A percentile compares a stretch with the other conserved stretches of the same genome.
Conservation (phyloP, 2,329 filamentous ascomycete genomes). For the Cladosporium sp. region DNA sequence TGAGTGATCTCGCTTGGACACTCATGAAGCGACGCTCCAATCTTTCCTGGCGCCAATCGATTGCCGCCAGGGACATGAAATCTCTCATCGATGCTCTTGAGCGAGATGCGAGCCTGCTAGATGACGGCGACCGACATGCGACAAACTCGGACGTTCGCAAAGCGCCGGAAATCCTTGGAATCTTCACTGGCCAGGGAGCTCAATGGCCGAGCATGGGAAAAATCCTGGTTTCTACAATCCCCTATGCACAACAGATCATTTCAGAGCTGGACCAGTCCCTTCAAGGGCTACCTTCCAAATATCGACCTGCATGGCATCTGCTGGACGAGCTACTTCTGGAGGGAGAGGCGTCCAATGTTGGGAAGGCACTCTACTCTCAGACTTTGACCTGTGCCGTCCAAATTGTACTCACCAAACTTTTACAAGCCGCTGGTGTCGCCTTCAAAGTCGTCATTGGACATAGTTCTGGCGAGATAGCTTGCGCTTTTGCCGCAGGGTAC, state of each 20-base stretch:
- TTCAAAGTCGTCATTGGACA: slow-evolving; percentile 33
- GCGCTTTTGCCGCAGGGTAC: slow-evolving; percentile 31
- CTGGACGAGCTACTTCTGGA: neutral
- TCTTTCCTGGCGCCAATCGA: no score
- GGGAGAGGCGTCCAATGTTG: neutral
- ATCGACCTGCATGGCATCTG: neutral
- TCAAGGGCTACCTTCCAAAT: neutral
- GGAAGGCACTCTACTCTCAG: neutral
- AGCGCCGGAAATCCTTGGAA: neutral
- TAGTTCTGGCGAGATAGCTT: slow-evolving; percentile 36
- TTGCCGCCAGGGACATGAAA: no score
- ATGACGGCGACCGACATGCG: no score
- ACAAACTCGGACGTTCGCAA: no score
- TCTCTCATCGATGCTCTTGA: no score
- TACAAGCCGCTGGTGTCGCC: slow-evolving; percentile 27
- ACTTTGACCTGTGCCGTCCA: slow-evolving; percentile 57
- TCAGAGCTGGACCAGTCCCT: neutral
- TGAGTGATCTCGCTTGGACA: no score
- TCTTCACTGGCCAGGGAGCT: slow-evolving; percentile 27
- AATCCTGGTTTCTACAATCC: slow-evolving; percentile 23
- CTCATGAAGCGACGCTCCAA: no score
- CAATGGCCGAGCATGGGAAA: slow-evolving; percentile 26
- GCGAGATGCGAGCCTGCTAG: no score
- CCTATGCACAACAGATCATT: neutral
- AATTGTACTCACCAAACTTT: slow-evolving; percentile 47